Evolutionary conservation across 2,329 filamentous ascomycete species (phyloP), one percentile per base, ranked within the genome.

Genomic region (Thelonectria rubi): DNA sequence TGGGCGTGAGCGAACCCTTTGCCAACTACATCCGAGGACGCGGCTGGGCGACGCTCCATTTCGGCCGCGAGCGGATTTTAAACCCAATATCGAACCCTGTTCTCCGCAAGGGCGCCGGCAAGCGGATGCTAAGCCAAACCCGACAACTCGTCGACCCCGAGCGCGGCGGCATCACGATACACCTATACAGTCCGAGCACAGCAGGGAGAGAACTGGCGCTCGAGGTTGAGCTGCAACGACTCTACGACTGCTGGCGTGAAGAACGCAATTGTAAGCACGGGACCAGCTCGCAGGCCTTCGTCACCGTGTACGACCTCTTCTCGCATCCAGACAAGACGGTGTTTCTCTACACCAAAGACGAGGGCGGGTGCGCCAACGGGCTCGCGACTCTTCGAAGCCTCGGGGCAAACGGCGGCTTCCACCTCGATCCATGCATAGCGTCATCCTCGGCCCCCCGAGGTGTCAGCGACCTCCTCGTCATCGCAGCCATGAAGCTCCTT

Each of bases 351-450:
- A 55, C 65, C 3, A 58, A 42, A 8, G 64, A 62, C 39, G 42
- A 45, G 5, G 46, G 66, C 7, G 59, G 60, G 5, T 42, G 46
- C 24, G 56, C 63, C 52, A 66, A 65, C 24, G 67, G 67, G 8
- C 59, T 67, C 17, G 67, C 65, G 3, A 62, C 60, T n/a, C 55
- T 69, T 24, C 57, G 67, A 14, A 60, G 64, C 15, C 47, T 69
- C 1, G 67, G 65, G 14, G 67, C 62, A 17, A 59, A 66, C 40
- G 60, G 60, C 2, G 67, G 67, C 0, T 69, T 69, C 32, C 67
- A 68, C 32, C 45, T 68, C 7, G 67, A 69, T 17, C 67, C 67
- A 3, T 69, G 67, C 55, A 63, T 69, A 26, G 67, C 67, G 18
- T 55, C 64, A 2, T 45, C 56, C 6, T 53, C 52, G 3, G 57